phyloP scores from a whole-genome alignment of 2,329 filamentous ascomycete genomes.

The Colletotrichum phormii region DNA sequence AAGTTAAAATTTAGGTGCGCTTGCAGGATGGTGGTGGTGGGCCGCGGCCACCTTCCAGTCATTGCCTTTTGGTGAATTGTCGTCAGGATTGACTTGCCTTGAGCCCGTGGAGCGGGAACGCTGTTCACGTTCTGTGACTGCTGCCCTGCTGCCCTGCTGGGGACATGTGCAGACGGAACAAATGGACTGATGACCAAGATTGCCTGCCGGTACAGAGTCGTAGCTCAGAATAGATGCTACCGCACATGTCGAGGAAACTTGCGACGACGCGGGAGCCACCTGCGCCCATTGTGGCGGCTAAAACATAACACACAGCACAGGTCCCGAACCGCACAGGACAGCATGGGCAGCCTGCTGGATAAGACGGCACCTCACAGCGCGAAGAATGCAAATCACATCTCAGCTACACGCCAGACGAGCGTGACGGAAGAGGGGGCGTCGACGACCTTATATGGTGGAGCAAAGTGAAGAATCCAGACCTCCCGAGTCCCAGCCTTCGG shows the following conservation, averaged over 20 bases:
- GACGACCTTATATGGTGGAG: neutral
- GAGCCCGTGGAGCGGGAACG: neutral
- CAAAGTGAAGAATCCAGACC: neutral
- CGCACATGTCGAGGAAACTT: constrained; percentile 23
- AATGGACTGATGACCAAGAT: too few species aligned
- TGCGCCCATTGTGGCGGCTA: constrained; percentile 7
- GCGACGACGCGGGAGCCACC: constrained; percentile 5
- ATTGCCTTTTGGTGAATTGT: neutral
- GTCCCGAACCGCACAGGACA: neutral
- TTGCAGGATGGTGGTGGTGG: neutral
- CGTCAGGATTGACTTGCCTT: neutral
- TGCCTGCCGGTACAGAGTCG: too few species aligned
- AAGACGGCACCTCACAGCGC: too few species aligned
- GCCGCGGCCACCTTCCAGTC: too few species aligned
- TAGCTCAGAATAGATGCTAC: constrained; percentile 14
- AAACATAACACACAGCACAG: neutral
- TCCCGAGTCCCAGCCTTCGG: neutral
- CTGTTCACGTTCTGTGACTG: neutral
- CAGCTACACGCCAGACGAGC: neutral
- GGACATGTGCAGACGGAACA: neutral
- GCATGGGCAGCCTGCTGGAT: neutral
- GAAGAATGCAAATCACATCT: neutral
- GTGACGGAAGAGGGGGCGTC: neutral
- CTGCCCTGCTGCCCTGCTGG: neutral
- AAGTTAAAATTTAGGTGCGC: neutral